These are phyloP conservation scores for Orbilia quercus DNA, from an alignment of 2,329 filamentous ascomycete species.

Conservation along the genomic window DNA sequence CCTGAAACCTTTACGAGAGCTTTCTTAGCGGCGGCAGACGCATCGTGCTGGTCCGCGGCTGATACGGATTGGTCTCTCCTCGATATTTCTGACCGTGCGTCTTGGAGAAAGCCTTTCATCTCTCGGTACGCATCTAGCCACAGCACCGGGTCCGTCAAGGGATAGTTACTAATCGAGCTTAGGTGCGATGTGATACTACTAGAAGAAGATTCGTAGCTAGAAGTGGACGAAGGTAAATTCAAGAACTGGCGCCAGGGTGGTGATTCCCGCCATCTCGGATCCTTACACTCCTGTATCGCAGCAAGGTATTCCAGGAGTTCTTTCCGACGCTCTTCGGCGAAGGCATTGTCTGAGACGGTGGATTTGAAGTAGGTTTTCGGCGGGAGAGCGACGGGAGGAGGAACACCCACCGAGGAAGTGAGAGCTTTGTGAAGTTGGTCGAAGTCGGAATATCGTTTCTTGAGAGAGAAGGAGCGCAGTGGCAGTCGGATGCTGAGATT, in stretches of 20 bases:
- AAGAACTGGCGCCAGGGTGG: conserved; percentile 79
- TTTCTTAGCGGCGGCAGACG: conserved; percentile 78
- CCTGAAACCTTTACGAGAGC: conserved; percentile 76
- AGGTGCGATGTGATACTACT: conserved; percentile 66
- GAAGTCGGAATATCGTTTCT: conserved; percentile 87
- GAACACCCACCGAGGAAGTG: conserved; percentile 69
- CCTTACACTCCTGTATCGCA: conserved; percentile 77
- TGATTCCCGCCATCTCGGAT: conserved; percentile 79
- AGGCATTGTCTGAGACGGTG: conserved; percentile 75
- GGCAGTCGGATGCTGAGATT: conserved; percentile 73
- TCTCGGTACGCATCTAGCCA: conserved; percentile 83
- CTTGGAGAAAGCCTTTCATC: conserved; percentile 76
- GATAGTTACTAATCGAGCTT: conserved; percentile 62
- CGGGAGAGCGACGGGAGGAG: conserved; percentile 76
- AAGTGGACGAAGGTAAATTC: conserved; percentile 70
- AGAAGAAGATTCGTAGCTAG: conserved; percentile 62
- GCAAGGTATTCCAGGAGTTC: conserved; percentile 78
- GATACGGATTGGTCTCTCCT: conserved; percentile 72
- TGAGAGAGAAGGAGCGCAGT: conserved; percentile 77
- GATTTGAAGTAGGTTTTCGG: conserved; percentile 81
- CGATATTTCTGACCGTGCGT: conserved; percentile 74
- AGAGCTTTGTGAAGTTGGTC: conserved; percentile 73
- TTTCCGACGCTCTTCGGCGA: conserved; percentile 76
- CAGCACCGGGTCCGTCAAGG: conserved; percentile 71
- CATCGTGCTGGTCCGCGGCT: conserved; percentile 71